phyloP scores from a whole-genome alignment of 1,139 yeast genomes.

The Scheffersomyces parashehatae region DNA sequence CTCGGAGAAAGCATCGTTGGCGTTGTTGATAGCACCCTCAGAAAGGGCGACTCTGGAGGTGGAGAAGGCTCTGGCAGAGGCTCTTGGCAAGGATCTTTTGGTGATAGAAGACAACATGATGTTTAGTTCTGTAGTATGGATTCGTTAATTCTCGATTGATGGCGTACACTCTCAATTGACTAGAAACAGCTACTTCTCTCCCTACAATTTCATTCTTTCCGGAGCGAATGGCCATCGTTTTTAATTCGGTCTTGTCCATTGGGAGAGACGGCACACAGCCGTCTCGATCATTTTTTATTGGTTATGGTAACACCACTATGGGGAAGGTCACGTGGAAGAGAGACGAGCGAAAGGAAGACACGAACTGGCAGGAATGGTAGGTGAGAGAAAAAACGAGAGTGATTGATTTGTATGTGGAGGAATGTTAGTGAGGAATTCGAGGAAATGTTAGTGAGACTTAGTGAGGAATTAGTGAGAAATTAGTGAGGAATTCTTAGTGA shows the following conservation, averaged over 20 bases:
- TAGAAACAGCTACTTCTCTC: too few relatives aligned
- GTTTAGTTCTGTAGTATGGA: neutral
- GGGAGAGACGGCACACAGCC: neutral
- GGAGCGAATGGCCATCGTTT: constrained; percentile 1
- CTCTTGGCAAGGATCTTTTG: constrained; percentile 25
- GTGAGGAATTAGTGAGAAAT: too few relatives aligned
- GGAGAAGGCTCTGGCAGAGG: constrained; percentile 41
- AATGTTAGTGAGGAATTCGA: too few relatives aligned
- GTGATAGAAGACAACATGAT: constrained; percentile 40
- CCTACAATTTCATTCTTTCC: neutral
- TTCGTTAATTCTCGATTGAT: constrained; percentile 4
- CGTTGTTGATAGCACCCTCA: constrained; percentile 27
- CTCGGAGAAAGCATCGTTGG: constrained; percentile 38
- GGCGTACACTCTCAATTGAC: neutral
- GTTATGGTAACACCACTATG: neutral
- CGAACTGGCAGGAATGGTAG: too few relatives aligned
- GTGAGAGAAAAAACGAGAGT: too few relatives aligned
- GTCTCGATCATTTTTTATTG: neutral
- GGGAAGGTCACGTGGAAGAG: neutral
- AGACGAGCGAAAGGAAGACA: too few relatives aligned
- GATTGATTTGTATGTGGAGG: too few relatives aligned
- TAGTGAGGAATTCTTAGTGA: too few relatives aligned
- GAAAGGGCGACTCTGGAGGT: constrained; percentile 32
- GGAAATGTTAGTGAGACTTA: too few relatives aligned
- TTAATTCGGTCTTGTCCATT: too few relatives aligned